A percentile compares a stretch with the other conserved stretches of the same genome.
These are phyloP conservation scores for Leccinum griseonigrum DNA, from an alignment of 1,284 basidiomycete species.

Conservation along the genomic window DNA sequence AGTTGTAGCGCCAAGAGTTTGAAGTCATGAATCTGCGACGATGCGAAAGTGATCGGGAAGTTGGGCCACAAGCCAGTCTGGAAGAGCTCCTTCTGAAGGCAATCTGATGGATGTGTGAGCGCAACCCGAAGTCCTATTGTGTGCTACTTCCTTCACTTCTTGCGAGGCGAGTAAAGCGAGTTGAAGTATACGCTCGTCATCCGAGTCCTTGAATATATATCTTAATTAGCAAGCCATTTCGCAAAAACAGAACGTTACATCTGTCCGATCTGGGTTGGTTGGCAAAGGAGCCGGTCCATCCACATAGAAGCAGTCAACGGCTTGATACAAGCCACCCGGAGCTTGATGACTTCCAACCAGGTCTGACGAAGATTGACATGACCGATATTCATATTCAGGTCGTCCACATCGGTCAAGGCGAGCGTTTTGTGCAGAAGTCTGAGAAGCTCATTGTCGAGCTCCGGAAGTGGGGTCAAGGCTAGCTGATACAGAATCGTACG, in stretches of 20 bases:
- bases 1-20: constrained; percentile 28
- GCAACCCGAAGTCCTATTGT: constrained; percentile 87
- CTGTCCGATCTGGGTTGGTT: constrained; percentile 81
- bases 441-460: constrained; percentile 90
- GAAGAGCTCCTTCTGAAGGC: constrained; percentile 93
- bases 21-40: constrained; percentile 59
- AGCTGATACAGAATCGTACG: constrained; percentile 81
- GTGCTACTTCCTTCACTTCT: constrained; percentile 95
- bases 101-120: constrained; percentile 77
- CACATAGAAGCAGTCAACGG: constrained; percentile 94
- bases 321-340: constrained; percentile 95
- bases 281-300: constrained; percentile 85
- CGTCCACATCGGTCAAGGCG: constrained; percentile 95
- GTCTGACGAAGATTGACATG: constrained; percentile 79
- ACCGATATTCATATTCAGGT: constrained; percentile 63
- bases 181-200: constrained; percentile 98
- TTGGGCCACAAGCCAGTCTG: constrained; percentile 94
- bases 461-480: constrained; percentile 82
- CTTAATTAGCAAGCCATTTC: constrained; percentile 10
- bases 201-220: constrained; percentile 38
- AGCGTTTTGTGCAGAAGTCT: constrained; percentile 93
- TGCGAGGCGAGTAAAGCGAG: constrained; percentile 92
- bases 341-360: constrained; percentile 80
- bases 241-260: constrained; percentile 48
- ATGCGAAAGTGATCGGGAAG: constrained; percentile 94